Base-by-base conservation (phyloP, 2,329 filamentous ascomycete genomes). In the Diaporthe longicolla region DNA sequence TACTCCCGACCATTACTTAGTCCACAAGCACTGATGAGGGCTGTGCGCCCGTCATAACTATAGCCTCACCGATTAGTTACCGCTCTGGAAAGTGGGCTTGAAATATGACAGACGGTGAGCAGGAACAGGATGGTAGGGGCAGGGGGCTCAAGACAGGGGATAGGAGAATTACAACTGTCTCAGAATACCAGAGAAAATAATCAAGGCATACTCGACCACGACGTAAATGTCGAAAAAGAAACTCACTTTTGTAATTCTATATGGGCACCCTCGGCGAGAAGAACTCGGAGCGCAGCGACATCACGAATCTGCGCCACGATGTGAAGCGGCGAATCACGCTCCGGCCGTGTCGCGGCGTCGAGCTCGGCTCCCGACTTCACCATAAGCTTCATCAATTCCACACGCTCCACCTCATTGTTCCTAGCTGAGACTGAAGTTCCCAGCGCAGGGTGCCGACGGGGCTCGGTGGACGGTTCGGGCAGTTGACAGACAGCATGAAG, bases 211-310 rank as follows among this genome's bases (percentile, higher is more conserved):
- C 32, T 17, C 19, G 40, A 26, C 21, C 7, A 52, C 10, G 4
- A 29, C 15, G 17, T 3, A 24, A 17, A 15, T 9, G 26, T 17
- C 6, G 10, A 32, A 19, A 29, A 21, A 1, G 15, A 4, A 50
- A 63, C 70, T 71, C 21, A 63, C 70, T 63, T 45, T 26, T 37
- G 63, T n/a, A 52, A 58, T n/a, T 73, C 52, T 50, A 73, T 43
- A 26, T 73, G n/a, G 8, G 71, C 59, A 29, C 71, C 71, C 40
- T 43, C 71, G 21, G 52, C 43, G 11, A 73, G 52, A 19, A 73
- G 59, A n/a, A 48, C 21, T 26, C 32, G 52, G 4, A 73, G 40
- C 17, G 19, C 32, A 52, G 71, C 29, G 4, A 24, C 63, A 29
- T 58, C 19, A 10, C 45, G 37, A 19, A 32, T 6, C 11, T 5